phyloP scores from a whole-genome alignment of 352 stramenopile species.

The Thraustotheca clavata region DNA sequence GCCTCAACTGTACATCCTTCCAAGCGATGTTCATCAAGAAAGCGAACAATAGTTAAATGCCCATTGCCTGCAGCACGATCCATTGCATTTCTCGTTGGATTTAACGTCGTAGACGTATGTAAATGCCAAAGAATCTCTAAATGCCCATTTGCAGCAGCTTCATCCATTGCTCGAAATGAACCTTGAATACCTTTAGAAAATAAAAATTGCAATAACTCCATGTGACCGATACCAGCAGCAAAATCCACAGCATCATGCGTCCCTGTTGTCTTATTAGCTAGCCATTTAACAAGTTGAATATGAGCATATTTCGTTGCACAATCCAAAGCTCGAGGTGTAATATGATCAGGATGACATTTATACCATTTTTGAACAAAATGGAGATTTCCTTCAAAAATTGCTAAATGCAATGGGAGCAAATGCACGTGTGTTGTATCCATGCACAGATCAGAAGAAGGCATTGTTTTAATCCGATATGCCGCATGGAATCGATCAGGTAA shows the following conservation, averaged over 20 bases:
- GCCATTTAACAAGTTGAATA: slow-evolving; percentile 4
- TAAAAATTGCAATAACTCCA: slow-evolving; percentile 1
- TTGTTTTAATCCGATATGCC: slow-evolving; percentile 2
- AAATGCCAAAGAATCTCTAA: slow-evolving; percentile 30
- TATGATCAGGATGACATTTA: background rate
- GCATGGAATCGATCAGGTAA: slow-evolving; percentile 8
- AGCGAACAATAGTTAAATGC: slow-evolving; percentile 1
- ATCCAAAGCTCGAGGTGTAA: slow-evolving; percentile 11
- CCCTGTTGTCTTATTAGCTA: background rate
- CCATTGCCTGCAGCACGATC: background rate
- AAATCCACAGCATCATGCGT: slow-evolving; percentile 3
- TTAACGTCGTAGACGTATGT: slow-evolving; percentile 27
- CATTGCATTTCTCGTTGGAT: background rate
- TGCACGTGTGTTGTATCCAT: background rate
- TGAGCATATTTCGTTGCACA: slow-evolving; percentile 2
- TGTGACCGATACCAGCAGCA: background rate
- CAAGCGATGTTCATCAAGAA: slow-evolving; percentile 2
- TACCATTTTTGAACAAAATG: background rate
- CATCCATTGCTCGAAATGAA: slow-evolving; percentile 28
- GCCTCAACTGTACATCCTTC: background rate
- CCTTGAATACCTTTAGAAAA: background rate
- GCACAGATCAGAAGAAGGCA: slow-evolving; percentile 3
- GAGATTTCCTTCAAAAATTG: slow-evolving; percentile 13
- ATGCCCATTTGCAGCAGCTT: slow-evolving; percentile 28
- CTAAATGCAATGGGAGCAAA: background rate